Evolutionary conservation across 192 early-diverging fungal genomes (phyloP), one percentile per base, ranked within the genome.

Genomic region (Backusella macrospora): DNA sequence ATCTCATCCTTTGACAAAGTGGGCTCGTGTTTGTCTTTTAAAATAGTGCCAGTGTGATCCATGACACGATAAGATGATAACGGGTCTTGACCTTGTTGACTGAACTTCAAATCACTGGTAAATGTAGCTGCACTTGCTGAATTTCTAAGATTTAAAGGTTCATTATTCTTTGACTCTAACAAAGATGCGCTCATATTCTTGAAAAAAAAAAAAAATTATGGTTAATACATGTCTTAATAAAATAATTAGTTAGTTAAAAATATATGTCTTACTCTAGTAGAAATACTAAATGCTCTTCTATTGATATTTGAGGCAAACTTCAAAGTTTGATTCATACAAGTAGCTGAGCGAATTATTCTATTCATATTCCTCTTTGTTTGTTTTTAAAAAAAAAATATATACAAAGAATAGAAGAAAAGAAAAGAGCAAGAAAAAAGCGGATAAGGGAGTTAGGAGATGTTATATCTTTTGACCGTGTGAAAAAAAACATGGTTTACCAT

Each of bases 11-110:
- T 86, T 38, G 89, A 76, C 65, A 99, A 87, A 70, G 89, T 55
- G 21, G 92, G 92, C 8, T 91, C 94, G 59, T 95, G 80, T 5
- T 83, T 80, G 10, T 86, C 47, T 59, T 92, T 92, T 37, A 92
- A 78, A 26, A 97, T 85, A 43, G 89, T 87, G 21, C 98, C 98
- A 39, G 92, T 86, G 4, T 81, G 88, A 85, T 97, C 95, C 91
- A 99, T 92, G 16, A 99, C 94, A 47, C 95, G 90, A 81, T 97
- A 99, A 10, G 98, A 95, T 23, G 92, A 90, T 43, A 99, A 92
- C 13, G 92, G 80, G 34, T 89, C 88, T 62, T 88, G 83, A 26
- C 21, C 52, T 72, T 77, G 85, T 23, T 90, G 86, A 14, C 85
- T 89, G 73, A 95, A 90, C 8, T 46, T 63, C 49, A 77, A 67